Percentiles rank a stretch among this genome's conserved stretches.
phyloP scores from a whole-genome alignment of 2,329 filamentous ascomycete genomes.

The Zarea fungicola region DNA sequence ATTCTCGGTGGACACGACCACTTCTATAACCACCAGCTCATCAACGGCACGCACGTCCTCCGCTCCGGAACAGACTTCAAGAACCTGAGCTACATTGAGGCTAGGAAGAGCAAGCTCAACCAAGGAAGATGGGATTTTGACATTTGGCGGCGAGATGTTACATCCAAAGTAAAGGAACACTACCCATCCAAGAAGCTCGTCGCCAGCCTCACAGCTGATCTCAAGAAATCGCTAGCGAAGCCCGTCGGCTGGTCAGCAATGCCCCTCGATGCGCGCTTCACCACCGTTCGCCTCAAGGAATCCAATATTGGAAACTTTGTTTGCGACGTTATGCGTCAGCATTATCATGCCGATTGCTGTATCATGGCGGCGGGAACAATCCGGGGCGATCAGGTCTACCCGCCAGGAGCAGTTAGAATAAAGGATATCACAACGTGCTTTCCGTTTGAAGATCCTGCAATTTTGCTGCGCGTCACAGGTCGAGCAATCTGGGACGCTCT shows the following conservation, averaged over 20 bases:
- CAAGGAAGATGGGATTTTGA: slow-evolving; percentile 66
- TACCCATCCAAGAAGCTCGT: slow-evolving; percentile 56
- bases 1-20: slow-evolving; percentile 89
- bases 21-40: slow-evolving; percentile 71
- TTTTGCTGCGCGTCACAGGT: slow-evolving; percentile 68
- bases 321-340: slow-evolving; percentile 82
- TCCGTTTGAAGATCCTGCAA: slow-evolving; percentile 85
- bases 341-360: slow-evolving; percentile 75
- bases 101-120: slow-evolving; percentile 48
- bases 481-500: slow-evolving; percentile 71
- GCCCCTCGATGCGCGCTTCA: slow-evolving; percentile 81
- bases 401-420: slow-evolving; percentile 69
- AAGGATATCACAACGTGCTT: slow-evolving; percentile 87
- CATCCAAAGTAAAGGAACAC: slow-evolving; percentile 63
- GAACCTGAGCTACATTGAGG: slow-evolving; percentile 83
- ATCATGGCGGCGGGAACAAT: slow-evolving; percentile 85
- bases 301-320: slow-evolving; percentile 89
- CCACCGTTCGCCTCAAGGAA: slow-evolving; percentile 69
- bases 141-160: slow-evolving; percentile 69
- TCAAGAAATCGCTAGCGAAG: slow-evolving; percentile 74
- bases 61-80: slow-evolving; percentile 89
- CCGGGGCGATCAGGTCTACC: slow-evolving; percentile 82
- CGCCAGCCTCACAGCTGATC: slow-evolving; percentile 62
- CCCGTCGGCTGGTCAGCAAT: slow-evolving; percentile 75
- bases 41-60: slow-evolving; percentile 79